These are phyloP conservation scores for Candida ovalis DNA, from an alignment of 805 yeast genomes.

Conservation along the genomic window DNA sequence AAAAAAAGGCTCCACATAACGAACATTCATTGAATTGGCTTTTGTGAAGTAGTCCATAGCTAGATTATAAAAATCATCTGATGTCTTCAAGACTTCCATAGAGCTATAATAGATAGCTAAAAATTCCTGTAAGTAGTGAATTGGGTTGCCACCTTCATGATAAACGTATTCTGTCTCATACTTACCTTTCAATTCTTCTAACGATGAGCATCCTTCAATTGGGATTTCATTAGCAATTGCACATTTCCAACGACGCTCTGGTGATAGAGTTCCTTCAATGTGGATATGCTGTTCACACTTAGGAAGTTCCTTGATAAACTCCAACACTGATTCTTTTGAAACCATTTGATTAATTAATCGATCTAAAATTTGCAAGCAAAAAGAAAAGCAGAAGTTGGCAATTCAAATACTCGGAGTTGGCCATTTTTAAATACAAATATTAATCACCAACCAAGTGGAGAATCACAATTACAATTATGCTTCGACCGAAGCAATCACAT, in stretches of 20 bases:
- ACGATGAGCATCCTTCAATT: constrained; percentile 31
- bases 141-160: constrained; percentile 34
- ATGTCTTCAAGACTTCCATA: constrained; percentile 40
- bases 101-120: constrained; percentile 44
- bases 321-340: too few relatives aligned
- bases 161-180: constrained; percentile 28
- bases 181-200: constrained; percentile 34
- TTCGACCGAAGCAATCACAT: too few relatives aligned
- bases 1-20: constrained; percentile 43
- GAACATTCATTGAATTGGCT: constrained; percentile 38
- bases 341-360: too few relatives aligned
- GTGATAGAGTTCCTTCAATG: constrained; percentile 41
- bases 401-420: too few relatives aligned
- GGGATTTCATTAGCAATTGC: constrained; percentile 24
- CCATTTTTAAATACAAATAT: too few relatives aligned
- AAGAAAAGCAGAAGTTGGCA: too few relatives aligned
- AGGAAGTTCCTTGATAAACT: constrained; percentile 37
- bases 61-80: constrained; percentile 41
- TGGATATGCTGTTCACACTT: constrained; percentile 48
- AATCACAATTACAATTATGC: too few relatives aligned
- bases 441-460: too few relatives aligned
- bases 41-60: constrained; percentile 40
- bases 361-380: too few relatives aligned
- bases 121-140: constrained; percentile 41
- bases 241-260: constrained; percentile 35